Evolutionary conservation across 208 protist genomes (phyloP).

Genomic region (Acanthamoeba quina): DNA sequence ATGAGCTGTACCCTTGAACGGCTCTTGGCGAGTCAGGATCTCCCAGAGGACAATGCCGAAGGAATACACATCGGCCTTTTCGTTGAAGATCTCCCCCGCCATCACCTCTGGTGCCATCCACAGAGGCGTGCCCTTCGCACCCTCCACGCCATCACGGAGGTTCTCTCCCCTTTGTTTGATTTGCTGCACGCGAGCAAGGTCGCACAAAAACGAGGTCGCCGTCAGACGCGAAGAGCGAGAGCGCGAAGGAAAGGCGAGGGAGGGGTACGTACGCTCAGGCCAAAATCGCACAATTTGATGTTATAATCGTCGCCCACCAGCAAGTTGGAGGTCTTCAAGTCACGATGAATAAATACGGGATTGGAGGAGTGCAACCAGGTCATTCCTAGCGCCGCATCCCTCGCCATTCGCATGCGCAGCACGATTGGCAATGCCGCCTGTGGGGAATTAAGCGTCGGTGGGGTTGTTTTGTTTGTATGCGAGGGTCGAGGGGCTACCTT

Average conservation of each 20-base stretch:
- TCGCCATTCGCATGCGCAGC: constrained; percentile 77
- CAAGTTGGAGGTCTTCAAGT: constrained; percentile 81
- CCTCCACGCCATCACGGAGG: constrained; percentile 82
- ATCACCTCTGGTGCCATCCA: constrained; percentile 89
- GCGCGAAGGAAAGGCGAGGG: not conserved
- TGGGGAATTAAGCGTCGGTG: not conserved
- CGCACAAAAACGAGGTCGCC: not conserved
- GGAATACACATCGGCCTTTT: constrained; percentile 87
- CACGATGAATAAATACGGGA: constrained; percentile 85
- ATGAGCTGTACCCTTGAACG: constrained; percentile 81
- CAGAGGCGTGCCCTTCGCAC: constrained; percentile 85
- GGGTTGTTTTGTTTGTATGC: not conserved
- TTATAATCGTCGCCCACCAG: constrained; percentile 71
- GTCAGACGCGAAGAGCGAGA: not conserved
- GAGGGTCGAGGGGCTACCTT: not conserved
- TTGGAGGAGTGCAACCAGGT: constrained; percentile 84
- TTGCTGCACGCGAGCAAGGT: constrained; percentile 62
- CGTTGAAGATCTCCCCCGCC: constrained; percentile 82
- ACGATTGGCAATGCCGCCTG: not conserved
- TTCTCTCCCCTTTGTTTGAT: constrained; percentile 85
- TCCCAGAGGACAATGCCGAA: constrained; percentile 88
- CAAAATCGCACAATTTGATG: constrained; percentile 73
- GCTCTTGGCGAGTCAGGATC: constrained; percentile 83
- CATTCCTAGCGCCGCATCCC: constrained; percentile 84
- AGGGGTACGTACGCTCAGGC: not conserved